Percentiles rank a stretch among this genome's conserved stretches.
phyloP scores from a whole-genome alignment of 2,329 filamentous ascomycete genomes.

The Botryotinia narcissicola region DNA sequence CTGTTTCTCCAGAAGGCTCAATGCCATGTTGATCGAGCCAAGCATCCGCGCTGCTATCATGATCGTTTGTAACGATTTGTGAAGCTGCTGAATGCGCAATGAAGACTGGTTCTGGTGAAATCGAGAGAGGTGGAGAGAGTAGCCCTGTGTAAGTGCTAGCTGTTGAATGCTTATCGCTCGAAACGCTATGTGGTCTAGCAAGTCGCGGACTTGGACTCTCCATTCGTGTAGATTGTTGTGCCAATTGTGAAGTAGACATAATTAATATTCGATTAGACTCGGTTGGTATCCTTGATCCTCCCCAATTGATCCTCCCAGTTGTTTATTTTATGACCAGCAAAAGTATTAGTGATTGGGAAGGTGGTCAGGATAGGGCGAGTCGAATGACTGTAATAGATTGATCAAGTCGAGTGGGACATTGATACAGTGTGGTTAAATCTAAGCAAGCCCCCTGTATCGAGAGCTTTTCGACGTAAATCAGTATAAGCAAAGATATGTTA shows the following conservation, averaged over 20 bases:
- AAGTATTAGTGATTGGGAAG: background rate
- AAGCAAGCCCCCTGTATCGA: background rate
- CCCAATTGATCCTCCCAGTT: background rate
- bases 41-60: constrained; percentile 69
- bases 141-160: constrained; percentile 53
- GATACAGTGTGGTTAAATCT: background rate
- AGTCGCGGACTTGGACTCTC: constrained; percentile 21
- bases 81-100: constrained; percentile 85
- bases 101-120: constrained; percentile 79
- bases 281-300: background rate
- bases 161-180: constrained; percentile 67
- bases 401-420: constrained; percentile 4
- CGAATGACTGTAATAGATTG: background rate
- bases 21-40: constrained; percentile 69
- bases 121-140: constrained; percentile 62
- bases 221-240: constrained; percentile 7
- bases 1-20: constrained; percentile 64
- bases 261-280: background rate
- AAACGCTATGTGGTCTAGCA: constrained; percentile 55
- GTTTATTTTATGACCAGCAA: constrained; percentile 14
- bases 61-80: constrained; percentile 86
- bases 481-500: background rate
- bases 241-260: constrained; percentile 5
- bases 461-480: background rate
- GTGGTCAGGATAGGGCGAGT: background rate